Conservation (phyloP, 192 early-diverging fungal genomes). For the Coemansia sp. region DNA sequence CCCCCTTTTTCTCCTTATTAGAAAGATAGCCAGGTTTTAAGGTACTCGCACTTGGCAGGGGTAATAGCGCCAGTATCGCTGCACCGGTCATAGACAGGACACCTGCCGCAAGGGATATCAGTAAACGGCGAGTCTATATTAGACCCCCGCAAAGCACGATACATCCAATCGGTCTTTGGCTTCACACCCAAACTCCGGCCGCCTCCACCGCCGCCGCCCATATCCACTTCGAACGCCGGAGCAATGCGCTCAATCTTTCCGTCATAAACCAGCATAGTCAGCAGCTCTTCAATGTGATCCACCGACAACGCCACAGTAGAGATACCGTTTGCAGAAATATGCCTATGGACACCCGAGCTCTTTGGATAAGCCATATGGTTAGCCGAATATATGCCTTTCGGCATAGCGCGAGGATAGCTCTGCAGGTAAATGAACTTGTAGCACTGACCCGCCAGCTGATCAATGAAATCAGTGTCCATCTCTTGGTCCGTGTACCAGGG, state of each 20-base stretch:
- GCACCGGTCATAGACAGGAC: constrained; percentile 82
- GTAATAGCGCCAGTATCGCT: constrained; percentile 69
- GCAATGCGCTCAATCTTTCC: constrained; percentile 75
- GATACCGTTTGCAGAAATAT: constrained; percentile 70
- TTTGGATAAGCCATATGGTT: constrained; percentile 71
- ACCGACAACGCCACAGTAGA: constrained; percentile 70
- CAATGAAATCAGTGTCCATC: constrained; percentile 88
- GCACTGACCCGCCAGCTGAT: constrained; percentile 67
- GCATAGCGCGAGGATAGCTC: constrained; percentile 52
- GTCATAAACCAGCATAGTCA: constrained; percentile 85
- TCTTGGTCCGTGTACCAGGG: constrained; percentile 93
- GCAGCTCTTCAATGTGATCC: constrained; percentile 71
- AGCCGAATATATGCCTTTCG: constrained; percentile 62
- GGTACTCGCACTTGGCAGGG: constrained; percentile 78
- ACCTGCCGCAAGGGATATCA: constrained; percentile 86
- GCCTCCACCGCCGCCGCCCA: constrained; percentile 60
- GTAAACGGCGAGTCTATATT: constrained; percentile 61
- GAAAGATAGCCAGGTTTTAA: constrained; percentile 75
- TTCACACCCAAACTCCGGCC: constrained; percentile 59
- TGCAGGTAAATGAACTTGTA: constrained; percentile 71
- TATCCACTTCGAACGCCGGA: constrained; percentile 53
- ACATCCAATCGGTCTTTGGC: constrained; percentile 63
- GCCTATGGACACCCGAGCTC: constrained; percentile 66
- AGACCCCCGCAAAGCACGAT: constrained; percentile 65
- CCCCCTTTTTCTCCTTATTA: constrained; percentile 13